Conservation (phyloP, 805 yeast genomes). For the Metahyphopichia silvanorum region DNA sequence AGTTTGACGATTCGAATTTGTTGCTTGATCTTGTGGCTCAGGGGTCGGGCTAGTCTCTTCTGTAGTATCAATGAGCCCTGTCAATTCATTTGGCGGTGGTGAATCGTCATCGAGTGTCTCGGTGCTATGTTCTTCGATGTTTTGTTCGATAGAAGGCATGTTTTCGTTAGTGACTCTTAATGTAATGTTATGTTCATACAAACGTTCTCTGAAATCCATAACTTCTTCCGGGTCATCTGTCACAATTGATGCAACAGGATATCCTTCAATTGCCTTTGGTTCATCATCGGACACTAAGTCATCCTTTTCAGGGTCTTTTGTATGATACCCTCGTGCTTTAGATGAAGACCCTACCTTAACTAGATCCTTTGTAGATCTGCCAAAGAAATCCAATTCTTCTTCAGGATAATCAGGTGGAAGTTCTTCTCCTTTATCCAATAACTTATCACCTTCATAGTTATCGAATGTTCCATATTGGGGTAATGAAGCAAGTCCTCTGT, state of each 20-base stretch:
- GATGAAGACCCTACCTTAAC: constrained; percentile 29
- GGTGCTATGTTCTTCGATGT: no score
- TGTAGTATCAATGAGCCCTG: no score
- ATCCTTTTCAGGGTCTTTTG: constrained; percentile 6
- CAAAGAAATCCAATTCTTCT: constrained; percentile 62
- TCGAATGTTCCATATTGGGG: constrained; percentile 40
- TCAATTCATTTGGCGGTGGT: no score
- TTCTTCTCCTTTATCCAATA: constrained; percentile 69
- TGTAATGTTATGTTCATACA: constrained; percentile 25
- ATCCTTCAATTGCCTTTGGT: constrained; percentile 4
- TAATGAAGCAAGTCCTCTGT: constrained; percentile 35
- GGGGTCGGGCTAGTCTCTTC: no score
- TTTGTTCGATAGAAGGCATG: no score
- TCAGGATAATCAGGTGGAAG: constrained; percentile 69
- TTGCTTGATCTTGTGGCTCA: no score
- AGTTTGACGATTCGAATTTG: no score
- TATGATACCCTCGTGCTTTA: constrained; percentile 6
- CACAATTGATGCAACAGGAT: constrained; percentile 10
- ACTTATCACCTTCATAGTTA: constrained; percentile 40
- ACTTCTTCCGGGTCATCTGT: constrained; percentile 34
- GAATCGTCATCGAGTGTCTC: no score
- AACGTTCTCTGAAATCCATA: constrained; percentile 30
- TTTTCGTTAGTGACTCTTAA: no score
- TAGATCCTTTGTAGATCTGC: constrained; percentile 27
- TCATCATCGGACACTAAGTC: constrained; percentile 8